These are phyloP conservation scores for Echinosophora koreensis DNA, from an alignment of 306 rosid species.

Conservation along the genomic window DNA sequence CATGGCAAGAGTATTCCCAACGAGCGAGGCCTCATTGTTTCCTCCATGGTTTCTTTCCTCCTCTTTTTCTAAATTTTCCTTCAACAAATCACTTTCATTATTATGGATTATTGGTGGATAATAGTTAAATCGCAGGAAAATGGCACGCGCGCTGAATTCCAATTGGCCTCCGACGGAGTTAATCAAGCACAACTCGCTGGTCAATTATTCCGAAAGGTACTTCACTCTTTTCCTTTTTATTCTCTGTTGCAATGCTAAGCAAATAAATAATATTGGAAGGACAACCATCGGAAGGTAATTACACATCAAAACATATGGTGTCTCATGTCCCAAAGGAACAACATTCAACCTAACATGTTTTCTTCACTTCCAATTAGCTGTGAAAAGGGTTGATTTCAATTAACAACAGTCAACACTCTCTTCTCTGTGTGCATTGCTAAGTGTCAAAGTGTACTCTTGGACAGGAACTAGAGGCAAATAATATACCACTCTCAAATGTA, in stretches of 20 bases:
- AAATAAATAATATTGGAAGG: too few relatives aligned
- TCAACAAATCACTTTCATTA: background rate
- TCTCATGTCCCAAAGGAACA: too few relatives aligned
- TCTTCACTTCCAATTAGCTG: too few relatives aligned
- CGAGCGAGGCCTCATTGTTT: slow-evolving; percentile 80
- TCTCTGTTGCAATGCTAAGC: too few relatives aligned
- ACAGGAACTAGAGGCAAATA: slow-evolving; percentile 69
- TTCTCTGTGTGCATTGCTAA: too few relatives aligned
- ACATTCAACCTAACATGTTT: too few relatives aligned
- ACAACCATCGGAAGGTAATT: too few relatives aligned
- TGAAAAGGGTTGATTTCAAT: background rate
- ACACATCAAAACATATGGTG: too few relatives aligned
- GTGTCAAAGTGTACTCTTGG: background rate
- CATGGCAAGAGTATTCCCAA: slow-evolving; percentile 96
- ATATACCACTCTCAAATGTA: slow-evolving; percentile 60
- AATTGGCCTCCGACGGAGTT: slow-evolving; percentile 78
- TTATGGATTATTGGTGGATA: background rate
- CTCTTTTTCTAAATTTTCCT: background rate
- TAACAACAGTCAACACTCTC: background rate
- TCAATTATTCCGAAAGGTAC: slow-evolving; percentile 65
- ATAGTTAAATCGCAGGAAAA: slow-evolving; percentile 63
- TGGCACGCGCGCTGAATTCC: slow-evolving; percentile 73
- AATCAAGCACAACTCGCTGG: slow-evolving; percentile 76
- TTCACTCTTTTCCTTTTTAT: too few relatives aligned
- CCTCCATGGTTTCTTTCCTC: slow-evolving; percentile 62